These are phyloP conservation scores for Colletotrichum nymphaeae DNA, from an alignment of 2,329 filamentous ascomycete species.

Conservation along the genomic window DNA sequence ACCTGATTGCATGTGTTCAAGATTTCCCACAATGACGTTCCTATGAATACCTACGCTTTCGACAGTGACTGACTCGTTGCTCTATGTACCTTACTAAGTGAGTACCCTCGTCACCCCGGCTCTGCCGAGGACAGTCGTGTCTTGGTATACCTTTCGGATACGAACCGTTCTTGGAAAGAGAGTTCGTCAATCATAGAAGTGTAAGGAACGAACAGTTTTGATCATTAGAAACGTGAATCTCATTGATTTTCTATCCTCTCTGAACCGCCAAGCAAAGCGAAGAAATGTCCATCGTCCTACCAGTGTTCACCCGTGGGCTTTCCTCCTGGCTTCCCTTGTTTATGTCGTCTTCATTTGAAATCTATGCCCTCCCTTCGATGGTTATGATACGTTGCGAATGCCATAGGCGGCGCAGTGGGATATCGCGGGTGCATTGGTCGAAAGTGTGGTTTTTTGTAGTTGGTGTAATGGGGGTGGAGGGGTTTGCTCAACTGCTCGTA, in stretches of 20 bases:
- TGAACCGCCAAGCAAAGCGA: constrained; percentile 26
- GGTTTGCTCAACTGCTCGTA: constrained; percentile 33
- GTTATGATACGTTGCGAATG: constrained; percentile 32
- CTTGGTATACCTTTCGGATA: not conserved
- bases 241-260: constrained; percentile 33
- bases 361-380: constrained; percentile 35
- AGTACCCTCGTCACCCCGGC: not conserved
- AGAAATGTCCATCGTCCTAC: constrained; percentile 27
- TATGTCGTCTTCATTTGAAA: constrained; percentile 29
- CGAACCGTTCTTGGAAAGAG: not conserved
- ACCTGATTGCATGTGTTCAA: not conserved
- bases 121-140: not conserved
- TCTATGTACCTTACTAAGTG: no score
- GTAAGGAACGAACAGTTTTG: no score
- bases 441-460: constrained; percentile 12
- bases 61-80: constrained; percentile 9
- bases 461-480: constrained; percentile 5
- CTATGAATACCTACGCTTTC: not conserved
- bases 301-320: constrained; percentile 18
- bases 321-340: constrained; percentile 28
- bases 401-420: constrained; percentile 11
- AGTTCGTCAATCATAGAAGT: not conserved
- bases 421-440: constrained; percentile 21
- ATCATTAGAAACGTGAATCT: constrained; percentile 33
- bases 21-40: constrained; percentile 17